Evolutionary conservation across 257 asterid genomes (phyloP).

Genomic region (Gentiana dahurica): DNA sequence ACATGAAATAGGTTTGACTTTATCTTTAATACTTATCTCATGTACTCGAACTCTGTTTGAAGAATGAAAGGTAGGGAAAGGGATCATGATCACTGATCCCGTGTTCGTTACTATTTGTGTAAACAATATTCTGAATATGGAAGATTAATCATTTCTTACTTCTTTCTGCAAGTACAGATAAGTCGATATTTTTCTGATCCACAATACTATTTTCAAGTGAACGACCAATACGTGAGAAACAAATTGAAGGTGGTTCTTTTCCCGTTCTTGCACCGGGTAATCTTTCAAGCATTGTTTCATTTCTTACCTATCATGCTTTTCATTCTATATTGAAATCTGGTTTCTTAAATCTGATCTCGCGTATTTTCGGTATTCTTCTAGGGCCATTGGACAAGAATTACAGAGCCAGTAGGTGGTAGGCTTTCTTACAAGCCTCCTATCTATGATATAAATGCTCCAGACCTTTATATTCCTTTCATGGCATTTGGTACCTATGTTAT

Average conservation of each 20-base stretch:
- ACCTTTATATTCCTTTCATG: slow-evolving; percentile 30
- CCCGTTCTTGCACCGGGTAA: slow-evolving; percentile 25
- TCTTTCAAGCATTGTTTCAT: neutral
- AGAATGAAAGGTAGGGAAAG: too few relatives aligned
- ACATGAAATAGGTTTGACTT: too few relatives aligned
- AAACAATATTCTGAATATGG: too few relatives aligned
- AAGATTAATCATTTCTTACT: too few relatives aligned
- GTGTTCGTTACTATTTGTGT: too few relatives aligned
- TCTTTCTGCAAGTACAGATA: slow-evolving; percentile 9
- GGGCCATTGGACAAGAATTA: slow-evolving; percentile 29
- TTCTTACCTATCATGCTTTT: neutral
- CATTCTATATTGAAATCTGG: neutral
- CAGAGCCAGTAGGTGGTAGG: slow-evolving; percentile 22
- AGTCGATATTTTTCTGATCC: slow-evolving; percentile 25
- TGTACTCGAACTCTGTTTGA: too few relatives aligned
- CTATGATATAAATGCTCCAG: slow-evolving; percentile 29
- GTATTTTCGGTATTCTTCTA: neutral
- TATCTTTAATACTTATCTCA: too few relatives aligned
- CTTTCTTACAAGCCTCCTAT: slow-evolving; percentile 25
- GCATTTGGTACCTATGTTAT: slow-evolving; percentile 32
- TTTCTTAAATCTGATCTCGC: neutral
- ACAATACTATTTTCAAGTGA: slow-evolving; percentile 23
- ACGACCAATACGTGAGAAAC: slow-evolving; percentile 23
- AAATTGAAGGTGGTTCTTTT: slow-evolving; percentile 24
- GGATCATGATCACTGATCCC: too few relatives aligned